Percentiles rank a stretch among this genome's conserved stretches.
Conservation (phyloP, 768 basidiomycete genomes). For the Russula vinacea region DNA sequence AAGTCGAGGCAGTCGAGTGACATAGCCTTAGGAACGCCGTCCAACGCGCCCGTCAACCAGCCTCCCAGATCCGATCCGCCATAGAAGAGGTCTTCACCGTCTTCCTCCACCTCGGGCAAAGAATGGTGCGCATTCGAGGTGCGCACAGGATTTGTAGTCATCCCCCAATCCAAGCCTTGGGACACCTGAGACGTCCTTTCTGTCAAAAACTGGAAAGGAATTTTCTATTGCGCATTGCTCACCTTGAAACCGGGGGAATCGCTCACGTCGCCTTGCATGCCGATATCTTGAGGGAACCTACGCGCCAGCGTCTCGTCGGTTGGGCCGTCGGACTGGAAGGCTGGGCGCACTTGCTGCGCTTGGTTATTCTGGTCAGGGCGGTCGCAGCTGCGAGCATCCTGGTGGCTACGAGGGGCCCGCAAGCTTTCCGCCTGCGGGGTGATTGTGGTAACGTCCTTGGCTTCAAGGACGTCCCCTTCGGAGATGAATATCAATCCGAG, state of each 20-base stretch:
- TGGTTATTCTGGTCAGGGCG: neutral
- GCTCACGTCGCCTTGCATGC: neutral
- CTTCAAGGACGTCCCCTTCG: neutral
- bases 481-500: neutral
- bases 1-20: neutral
- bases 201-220: neutral
- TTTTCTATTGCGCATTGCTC: neutral
- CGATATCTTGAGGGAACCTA: conserved; percentile 11
- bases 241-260: conserved; percentile 5
- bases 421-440: conserved; percentile 16
- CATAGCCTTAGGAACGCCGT: neutral
- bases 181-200: neutral
- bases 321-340: neutral
- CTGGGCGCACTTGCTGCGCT: neutral
- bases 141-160: neutral
- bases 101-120: neutral
- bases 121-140: neutral
- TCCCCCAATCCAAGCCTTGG: neutral
- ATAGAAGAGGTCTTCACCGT: neutral
- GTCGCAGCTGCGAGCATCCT: conserved; percentile 13
- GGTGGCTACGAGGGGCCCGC: conserved; percentile 19
- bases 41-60: neutral
- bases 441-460: neutral
- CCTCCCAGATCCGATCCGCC: neutral
- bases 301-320: conserved; percentile 13